Evolutionary conservation across 2,329 filamentous ascomycete genomes (phyloP).

Genomic region (Macrophomina pseudophaseolina): DNA sequence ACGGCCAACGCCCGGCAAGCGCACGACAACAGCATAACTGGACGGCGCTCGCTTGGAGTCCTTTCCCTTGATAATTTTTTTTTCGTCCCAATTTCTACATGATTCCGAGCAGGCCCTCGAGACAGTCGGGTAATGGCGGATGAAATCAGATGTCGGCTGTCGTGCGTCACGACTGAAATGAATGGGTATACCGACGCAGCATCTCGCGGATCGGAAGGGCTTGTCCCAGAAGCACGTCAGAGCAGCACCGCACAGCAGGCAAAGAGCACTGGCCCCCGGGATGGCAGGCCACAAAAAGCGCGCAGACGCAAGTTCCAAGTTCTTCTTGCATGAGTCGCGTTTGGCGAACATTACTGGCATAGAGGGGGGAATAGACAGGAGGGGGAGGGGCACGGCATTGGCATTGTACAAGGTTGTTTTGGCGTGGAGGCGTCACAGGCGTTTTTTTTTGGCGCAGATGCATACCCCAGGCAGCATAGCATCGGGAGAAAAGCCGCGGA

Average conservation of each 20-base stretch:
- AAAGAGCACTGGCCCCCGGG: background rate
- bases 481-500: constrained; percentile 26
- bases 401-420: constrained; percentile 26
- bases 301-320: constrained; percentile 24
- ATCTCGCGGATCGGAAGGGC: constrained; percentile 9
- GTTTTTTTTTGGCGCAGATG: constrained; percentile 25
- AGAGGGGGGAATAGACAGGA: constrained; percentile 20
- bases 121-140: constrained; percentile 26
- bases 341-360: constrained; percentile 21
- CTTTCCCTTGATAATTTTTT: background rate
- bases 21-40: constrained; percentile 20
- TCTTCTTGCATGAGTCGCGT: constrained; percentile 22
- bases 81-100: background rate
- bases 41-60: background rate
- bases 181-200: constrained; percentile 20
- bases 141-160: constrained; percentile 18
- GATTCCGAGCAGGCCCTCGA: constrained; percentile 20
- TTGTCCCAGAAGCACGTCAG: constrained; percentile 10
- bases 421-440: constrained; percentile 27
- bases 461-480: constrained; percentile 26
- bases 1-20: constrained; percentile 24
- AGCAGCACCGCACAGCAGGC: background rate
- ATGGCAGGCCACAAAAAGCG: constrained; percentile 20
- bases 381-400: constrained; percentile 22
- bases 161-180: constrained; percentile 26